A percentile compares a stretch with the other conserved stretches of the same genome.
phyloP scores from a whole-genome alignment of 1,284 basidiomycete species.

The Rhodotorula sp. region DNA sequence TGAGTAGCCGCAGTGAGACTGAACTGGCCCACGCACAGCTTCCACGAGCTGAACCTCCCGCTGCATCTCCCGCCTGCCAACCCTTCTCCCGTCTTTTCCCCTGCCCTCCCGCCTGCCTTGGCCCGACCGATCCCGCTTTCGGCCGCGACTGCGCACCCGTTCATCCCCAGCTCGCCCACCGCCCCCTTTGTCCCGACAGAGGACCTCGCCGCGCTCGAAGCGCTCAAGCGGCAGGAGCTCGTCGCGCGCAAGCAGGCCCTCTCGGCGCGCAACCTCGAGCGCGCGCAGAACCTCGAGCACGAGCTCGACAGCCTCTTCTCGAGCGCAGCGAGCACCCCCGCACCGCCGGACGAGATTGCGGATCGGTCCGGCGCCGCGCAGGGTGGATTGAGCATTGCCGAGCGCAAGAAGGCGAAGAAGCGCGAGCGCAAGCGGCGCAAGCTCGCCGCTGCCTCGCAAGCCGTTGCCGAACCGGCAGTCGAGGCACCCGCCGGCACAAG shows the following conservation, averaged over 20 bases:
- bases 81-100: not conserved
- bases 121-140: not conserved
- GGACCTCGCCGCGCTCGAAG: slow-evolving; percentile 25
- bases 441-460: not conserved
- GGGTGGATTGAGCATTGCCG: not conserved
- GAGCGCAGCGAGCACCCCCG: not conserved
- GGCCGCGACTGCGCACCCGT: not conserved
- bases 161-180: not conserved
- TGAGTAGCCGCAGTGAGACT: not conserved
- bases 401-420: not conserved
- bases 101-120: not conserved
- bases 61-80: slow-evolving; percentile 3
- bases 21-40: not conserved
- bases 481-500: not conserved
- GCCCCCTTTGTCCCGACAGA: not conserved
- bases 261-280: slow-evolving; percentile 24
- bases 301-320: slow-evolving; percentile 31
- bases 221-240: slow-evolving; percentile 31
- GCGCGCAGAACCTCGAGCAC: slow-evolving; percentile 27
- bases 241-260: slow-evolving; percentile 32
- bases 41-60: slow-evolving; percentile 27
- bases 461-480: not conserved
- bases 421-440: slow-evolving; percentile 2
- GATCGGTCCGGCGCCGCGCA: not conserved
- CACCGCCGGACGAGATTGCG: not conserved